Base-by-base conservation (phyloP, 2,329 filamentous ascomycete genomes). In the Aspergillus sp. region DNA sequence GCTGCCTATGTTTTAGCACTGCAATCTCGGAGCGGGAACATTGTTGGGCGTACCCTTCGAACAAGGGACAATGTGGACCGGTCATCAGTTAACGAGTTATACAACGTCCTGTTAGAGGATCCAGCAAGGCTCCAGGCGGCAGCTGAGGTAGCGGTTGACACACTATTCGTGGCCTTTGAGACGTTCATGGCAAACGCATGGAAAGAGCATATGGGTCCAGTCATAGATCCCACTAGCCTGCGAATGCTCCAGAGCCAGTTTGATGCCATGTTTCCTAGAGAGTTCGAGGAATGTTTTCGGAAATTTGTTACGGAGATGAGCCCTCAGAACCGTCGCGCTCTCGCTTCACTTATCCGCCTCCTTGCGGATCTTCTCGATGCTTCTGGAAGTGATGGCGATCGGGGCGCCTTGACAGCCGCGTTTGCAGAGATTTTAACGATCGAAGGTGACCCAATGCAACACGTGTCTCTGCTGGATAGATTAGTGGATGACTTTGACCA, bases 91-190 rank as follows among this genome's bases (percentile, higher is more conserved):
- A 96, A 96, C 67, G 91, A 96, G 65, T 80, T 97, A 2, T 97
- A 96, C 76, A 96, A 96, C 70, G 84, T 87, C 34, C 82, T 97
- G 13, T 86, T 96, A 17, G 92, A 96, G 71, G 89, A 89, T 62
- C 90, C 92, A 0, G 88, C 86, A 52, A 91, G 91, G 67, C 83
- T 90, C 62, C 89, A 96, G 53, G 80, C 87, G 9, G 86, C 90
- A 2, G 83, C 86, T 0, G 91, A 96, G 58, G 82, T 90, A 8
- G 84, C 87, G 3, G 86, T 93, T 8, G 92, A 97, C 68, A 87
- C 93, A 19, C 83, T 98, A 5, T 96, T 97, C 69, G 89, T 90
- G 24, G 89, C 93, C 0, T 98, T 97, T 71, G 93, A 97, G 72
- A 97, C 96, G 61, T 98, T 97, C 66, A 79, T 97, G 59, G 87